Evolutionary conservation across 2,329 filamentous ascomycete species (phyloP).

Genomic region (Fusarium armeniacum): DNA sequence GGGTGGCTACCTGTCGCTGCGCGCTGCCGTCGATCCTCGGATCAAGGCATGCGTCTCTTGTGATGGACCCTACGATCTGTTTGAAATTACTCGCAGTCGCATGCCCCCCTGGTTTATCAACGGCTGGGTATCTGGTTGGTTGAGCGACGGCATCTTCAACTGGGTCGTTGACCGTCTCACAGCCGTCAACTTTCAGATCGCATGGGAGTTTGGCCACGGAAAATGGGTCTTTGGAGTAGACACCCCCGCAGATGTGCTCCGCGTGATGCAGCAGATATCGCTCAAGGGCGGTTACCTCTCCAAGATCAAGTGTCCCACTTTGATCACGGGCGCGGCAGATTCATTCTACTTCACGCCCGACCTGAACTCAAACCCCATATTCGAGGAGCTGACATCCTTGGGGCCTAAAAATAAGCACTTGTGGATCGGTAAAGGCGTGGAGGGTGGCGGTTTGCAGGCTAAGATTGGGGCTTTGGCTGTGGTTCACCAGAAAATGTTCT

Average conservation of each 20-base stretch:
- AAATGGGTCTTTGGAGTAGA: slow-evolving; percentile 48
- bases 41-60: slow-evolving; percentile 60
- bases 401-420: slow-evolving; percentile 35
- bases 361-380: slow-evolving; percentile 28
- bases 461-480: slow-evolving; percentile 46
- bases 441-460: slow-evolving; percentile 39
- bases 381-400: slow-evolving; percentile 23
- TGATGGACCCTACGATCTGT: slow-evolving; percentile 48
- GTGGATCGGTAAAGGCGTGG: slow-evolving; percentile 38
- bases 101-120: slow-evolving; percentile 48
- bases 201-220: slow-evolving; percentile 51
- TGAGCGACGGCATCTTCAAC: slow-evolving; percentile 49
- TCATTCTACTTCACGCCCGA: slow-evolving; percentile 41
- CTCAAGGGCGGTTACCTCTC: slow-evolving; percentile 39
- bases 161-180: slow-evolving; percentile 37
- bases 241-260: slow-evolving; percentile 47
- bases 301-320: slow-evolving; percentile 48
- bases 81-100: slow-evolving; percentile 46
- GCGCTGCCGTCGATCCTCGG: slow-evolving; percentile 57
- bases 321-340: slow-evolving; percentile 48
- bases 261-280: slow-evolving; percentile 40
- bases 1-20: slow-evolving; percentile 63
- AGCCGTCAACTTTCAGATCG: slow-evolving; percentile 48
- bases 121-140: slow-evolving; percentile 37
- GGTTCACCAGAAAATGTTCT: slow-evolving; percentile 41